Percentiles rank a stretch among this genome's conserved stretches.
phyloP scores from a whole-genome alignment of 148 eudicot species.

The Rhododendron henanense region DNA sequence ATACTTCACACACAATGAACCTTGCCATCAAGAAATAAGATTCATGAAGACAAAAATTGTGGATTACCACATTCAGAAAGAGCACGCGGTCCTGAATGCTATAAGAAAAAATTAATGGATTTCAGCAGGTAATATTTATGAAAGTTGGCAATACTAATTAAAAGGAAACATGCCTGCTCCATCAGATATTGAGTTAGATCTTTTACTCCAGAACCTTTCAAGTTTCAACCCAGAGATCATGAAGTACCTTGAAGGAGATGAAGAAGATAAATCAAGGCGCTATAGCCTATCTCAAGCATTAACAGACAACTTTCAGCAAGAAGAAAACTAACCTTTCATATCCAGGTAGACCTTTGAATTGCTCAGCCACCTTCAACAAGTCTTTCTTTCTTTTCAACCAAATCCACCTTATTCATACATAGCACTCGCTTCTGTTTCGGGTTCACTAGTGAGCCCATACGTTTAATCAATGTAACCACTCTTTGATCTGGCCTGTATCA shows the following conservation, averaged over 20 bases:
- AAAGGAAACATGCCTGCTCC: slow-evolving; percentile 59
- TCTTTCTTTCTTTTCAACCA: slow-evolving; percentile 89
- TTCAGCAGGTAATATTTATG: background rate
- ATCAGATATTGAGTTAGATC: slow-evolving; percentile 64
- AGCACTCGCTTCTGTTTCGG: slow-evolving; percentile 71
- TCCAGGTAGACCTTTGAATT: slow-evolving; percentile 55
- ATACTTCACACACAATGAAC: background rate
- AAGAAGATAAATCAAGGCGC: slow-evolving; percentile 4
- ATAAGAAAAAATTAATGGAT: background rate
- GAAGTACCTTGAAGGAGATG: slow-evolving; percentile 44
- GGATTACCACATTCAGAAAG: background rate
- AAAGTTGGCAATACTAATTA: background rate
- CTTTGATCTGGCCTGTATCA: slow-evolving; percentile 77
- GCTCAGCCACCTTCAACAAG: slow-evolving; percentile 68
- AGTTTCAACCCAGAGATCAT: slow-evolving; percentile 93
- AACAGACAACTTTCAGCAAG: background rate
- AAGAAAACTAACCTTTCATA: slow-evolving; percentile 4
- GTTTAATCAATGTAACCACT: slow-evolving; percentile 67
- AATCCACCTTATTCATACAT: slow-evolving; percentile 92
- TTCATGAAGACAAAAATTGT: background rate
- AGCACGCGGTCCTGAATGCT: background rate
- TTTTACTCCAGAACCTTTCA: slow-evolving; percentile 89
- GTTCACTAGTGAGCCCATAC: slow-evolving; percentile 66
- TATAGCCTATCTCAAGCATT: background rate
- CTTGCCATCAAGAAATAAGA: background rate